Evolutionary conservation across 2,329 filamentous ascomycete genomes (phyloP), one percentile per base, ranked within the genome.

Genomic region (Fusarium sp.): DNA sequence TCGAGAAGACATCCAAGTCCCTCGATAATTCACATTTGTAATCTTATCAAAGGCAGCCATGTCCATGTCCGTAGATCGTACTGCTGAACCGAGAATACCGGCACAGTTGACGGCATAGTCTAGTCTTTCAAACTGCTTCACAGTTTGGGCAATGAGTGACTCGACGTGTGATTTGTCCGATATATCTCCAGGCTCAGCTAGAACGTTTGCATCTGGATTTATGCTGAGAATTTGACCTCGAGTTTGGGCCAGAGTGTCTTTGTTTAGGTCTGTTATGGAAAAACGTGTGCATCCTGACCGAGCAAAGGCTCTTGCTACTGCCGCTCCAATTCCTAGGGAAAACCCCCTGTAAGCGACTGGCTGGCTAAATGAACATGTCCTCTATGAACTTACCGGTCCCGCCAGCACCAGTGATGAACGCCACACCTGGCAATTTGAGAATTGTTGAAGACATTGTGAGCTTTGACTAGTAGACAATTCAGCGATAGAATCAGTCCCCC

Each of bases 101-200:
- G 88, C 89, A 61, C 88, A 89, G 65, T 87, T 88, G 8, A 90
- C 86, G 0, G 84, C 85, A 75, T 90, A 91, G 74, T 91, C 88
- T 5, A 91, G 76, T 9, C 88, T 84, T 0, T 79, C 78, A 66
- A 88, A 87, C 2, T 66, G 70, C 1, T 72, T 70, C 6, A 78
- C 77, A 0, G 81, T 77, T 2, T 81, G 78, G 38, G 71, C 77
- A 24, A 79, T 79, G 20, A 87, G 82, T 0, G 75, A 75, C 4
- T 81, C 78, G 27, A 85, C 82, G 67, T 86, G 89, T 0, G 60
- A 60, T 51, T 87, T 84, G 27, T 87, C 82, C 0, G 87, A 81
- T 22, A 90, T 80, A 61, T 90, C 85, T 20, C 51, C 51, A 24
- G 27, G 27, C 9, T 55, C 27, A 33, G 24, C 51, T n/a, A 55